phyloP scores from a whole-genome alignment of 257 asterid species.

The Phtheirospermum japonicum region DNA sequence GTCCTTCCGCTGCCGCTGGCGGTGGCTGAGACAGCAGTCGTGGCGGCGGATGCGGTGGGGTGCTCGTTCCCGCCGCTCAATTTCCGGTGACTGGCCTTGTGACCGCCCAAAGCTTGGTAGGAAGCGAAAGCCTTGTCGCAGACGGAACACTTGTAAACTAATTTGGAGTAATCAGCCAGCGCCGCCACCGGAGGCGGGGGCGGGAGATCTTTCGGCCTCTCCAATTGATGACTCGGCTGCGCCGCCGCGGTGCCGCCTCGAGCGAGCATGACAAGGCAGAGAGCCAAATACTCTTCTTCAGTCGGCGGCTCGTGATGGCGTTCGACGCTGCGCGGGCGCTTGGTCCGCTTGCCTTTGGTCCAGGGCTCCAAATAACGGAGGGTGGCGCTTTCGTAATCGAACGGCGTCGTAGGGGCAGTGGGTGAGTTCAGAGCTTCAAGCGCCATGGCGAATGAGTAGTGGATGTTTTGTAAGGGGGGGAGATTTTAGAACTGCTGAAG shows the following conservation, averaged over 20 bases:
- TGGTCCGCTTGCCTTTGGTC: constrained; percentile 49
- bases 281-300: constrained; percentile 49
- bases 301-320: not conserved
- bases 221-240: not conserved
- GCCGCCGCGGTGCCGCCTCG: constrained; percentile 35
- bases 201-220: constrained; percentile 24
- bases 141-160: constrained; percentile 50
- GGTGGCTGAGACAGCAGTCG: constrained; percentile 21
- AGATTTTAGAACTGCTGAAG: no score
- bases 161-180: constrained; percentile 13
- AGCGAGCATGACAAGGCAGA: constrained; percentile 65
- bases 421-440: constrained; percentile 1
- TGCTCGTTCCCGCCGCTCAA: constrained; percentile 29
- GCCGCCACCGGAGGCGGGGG: constrained; percentile 15
- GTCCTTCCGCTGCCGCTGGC: constrained; percentile 35
- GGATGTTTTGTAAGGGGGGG: no score
- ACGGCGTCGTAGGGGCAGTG: not conserved
- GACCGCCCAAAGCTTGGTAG: constrained; percentile 72
- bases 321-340: constrained; percentile 39
- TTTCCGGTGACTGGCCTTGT: constrained; percentile 75
- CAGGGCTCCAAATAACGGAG: constrained; percentile 29
- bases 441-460: no score
- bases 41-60: constrained; percentile 36
- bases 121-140: constrained; percentile 54
- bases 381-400: constrained; percentile 12